These are phyloP conservation scores for Immersiella caudata DNA, from an alignment of 495 filamentous ascomycete species.

Conservation along the genomic window DNA sequence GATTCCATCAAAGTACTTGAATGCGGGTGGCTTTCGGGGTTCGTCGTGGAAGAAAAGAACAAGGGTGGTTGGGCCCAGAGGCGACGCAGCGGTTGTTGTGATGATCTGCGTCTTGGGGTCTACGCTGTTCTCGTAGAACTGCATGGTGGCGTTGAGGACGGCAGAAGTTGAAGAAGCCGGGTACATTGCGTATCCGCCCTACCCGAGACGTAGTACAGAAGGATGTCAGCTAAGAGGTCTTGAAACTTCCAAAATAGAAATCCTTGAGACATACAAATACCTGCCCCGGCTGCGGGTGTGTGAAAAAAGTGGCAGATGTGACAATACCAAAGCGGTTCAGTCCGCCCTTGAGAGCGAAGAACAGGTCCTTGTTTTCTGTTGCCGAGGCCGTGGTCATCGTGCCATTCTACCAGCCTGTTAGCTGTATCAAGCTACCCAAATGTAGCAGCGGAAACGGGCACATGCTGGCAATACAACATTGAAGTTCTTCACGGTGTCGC, in stretches of 20 bases:
- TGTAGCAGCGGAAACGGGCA: neutral
- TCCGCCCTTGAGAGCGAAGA: conserved; percentile 61
- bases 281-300: conserved; percentile 40
- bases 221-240: too few species aligned
- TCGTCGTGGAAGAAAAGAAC: conserved; percentile 64
- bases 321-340: conserved; percentile 55
- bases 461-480: conserved; percentile 33
- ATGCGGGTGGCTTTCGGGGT: conserved; percentile 55
- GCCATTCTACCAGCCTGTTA: conserved; percentile 33
- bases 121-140: conserved; percentile 46
- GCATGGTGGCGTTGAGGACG: conserved; percentile 56
- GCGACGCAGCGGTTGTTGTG: conserved; percentile 47
- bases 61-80: conserved; percentile 55
- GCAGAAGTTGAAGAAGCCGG: conserved; percentile 27
- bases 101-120: conserved; percentile 54
- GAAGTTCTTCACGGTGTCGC: conserved; percentile 29
- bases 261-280: conserved; percentile 19
- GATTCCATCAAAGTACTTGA: conserved; percentile 58
- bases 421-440: neutral
- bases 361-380: conserved; percentile 51
- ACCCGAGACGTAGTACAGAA: too few species aligned
- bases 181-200: conserved; percentile 53
- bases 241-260: conserved; percentile 2
- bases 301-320: conserved; percentile 53
- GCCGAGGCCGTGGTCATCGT: conserved; percentile 26